phyloP scores from a whole-genome alignment of 306 rosid genomes.

The Rosa lucieae region DNA sequence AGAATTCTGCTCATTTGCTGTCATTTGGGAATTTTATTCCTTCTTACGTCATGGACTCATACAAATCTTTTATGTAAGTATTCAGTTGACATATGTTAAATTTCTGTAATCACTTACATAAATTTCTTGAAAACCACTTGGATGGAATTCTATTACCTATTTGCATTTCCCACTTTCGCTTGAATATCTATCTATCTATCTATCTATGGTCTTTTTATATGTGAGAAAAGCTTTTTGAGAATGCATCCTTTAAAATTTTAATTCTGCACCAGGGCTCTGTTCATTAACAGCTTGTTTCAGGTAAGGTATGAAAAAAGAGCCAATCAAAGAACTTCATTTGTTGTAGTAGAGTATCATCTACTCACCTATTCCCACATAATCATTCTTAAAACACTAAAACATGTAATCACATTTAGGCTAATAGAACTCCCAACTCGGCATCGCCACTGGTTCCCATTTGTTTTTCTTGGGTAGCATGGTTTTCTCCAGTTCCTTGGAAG shows the following conservation, averaged over 20 bases:
- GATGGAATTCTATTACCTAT: not conserved
- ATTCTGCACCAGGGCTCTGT: too few relatives aligned
- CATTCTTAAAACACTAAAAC: too few relatives aligned
- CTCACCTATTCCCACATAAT: too few relatives aligned
- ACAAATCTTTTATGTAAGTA: slow-evolving; percentile 83
- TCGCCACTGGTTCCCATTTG: not conserved
- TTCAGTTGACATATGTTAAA: slow-evolving; percentile 1
- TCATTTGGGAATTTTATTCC: slow-evolving; percentile 59
- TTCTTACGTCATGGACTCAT: slow-evolving; percentile 61
- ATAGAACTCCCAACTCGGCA: too few relatives aligned
- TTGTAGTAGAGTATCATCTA: not conserved
- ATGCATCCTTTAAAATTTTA: too few relatives aligned
- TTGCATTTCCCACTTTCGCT: too few relatives aligned
- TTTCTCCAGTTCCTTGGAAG: not conserved
- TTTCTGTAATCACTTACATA: not conserved
- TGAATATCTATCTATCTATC: too few relatives aligned
- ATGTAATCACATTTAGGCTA: too few relatives aligned
- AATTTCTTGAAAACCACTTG: not conserved
- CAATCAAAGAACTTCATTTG: not conserved
- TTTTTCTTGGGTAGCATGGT: not conserved
- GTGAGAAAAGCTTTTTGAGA: too few relatives aligned
- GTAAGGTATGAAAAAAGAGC: too few relatives aligned
- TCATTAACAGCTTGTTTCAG: too few relatives aligned
- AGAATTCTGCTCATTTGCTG: slow-evolving; percentile 39
- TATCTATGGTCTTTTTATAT: too few relatives aligned